Evolutionary conservation across 148 eudicot genomes (phyloP), one percentile per base, ranked within the genome.

Genomic region (Nyssa sinensis): DNA sequence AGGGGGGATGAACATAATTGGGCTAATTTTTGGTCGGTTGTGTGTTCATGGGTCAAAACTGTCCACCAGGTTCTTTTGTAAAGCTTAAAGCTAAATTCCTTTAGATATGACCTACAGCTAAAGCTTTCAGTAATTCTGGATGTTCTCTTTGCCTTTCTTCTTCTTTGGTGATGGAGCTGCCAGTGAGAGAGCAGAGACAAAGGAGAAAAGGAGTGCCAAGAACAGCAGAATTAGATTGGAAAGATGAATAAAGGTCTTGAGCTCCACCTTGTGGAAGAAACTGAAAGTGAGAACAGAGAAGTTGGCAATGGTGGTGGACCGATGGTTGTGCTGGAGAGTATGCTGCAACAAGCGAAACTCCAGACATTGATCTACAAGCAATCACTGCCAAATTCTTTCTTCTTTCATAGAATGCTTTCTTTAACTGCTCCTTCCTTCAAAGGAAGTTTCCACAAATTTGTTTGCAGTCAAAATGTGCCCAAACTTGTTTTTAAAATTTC

Each of bases 231-330:
- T n/a, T 62, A 81, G 81, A 64, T 34, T 69, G 2, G 55, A 75
- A 7, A 67, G 57, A 34, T 41, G 71, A 27, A 77, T 57, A 27
- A 76, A 59, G 81, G 80, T 25, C 75, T 68, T 0, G 83, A 47
- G 62, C 75, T 77, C 75, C 70, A 69, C 57, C 78, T 65, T 14
- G 84, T 74, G 0, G 81, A 70, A 61, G 81, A 76, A 24, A 63
- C 78, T 0, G 81, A 79, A 11, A 63, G 65, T 1, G 83, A 83
- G 55, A 69, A 83, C 33, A 78, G 78, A 8, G 78, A 83, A 5
- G 81, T 76, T 30, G 70, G 78, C 67, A 73, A 21, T 55, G 5
- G 59, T 55, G 24, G 59, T 3, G 44, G 9, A 37, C 5, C 9
- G 44, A 9, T 55, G 59, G 59, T 55, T 55, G 59, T 0, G 8